Conservation (phyloP, 2,329 filamentous ascomycete genomes). For the Xylariaceae sp. region DNA sequence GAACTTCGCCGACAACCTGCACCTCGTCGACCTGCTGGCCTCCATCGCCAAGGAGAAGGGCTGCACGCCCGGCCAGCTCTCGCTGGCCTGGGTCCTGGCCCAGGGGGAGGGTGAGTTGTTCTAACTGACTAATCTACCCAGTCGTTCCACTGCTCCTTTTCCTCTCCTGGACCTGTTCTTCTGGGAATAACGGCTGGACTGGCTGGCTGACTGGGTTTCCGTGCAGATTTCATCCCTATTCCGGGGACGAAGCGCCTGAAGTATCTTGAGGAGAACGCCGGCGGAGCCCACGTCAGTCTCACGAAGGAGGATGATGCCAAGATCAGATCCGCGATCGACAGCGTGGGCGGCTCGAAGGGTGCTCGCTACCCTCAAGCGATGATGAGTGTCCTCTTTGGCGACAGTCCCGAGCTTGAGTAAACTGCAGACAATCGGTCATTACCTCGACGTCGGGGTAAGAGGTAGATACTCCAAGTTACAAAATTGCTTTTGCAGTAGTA, state of each 20-base stretch:
- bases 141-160: too few species aligned
- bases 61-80: conserved; percentile 42
- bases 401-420: conserved; percentile 14
- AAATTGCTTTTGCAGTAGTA: too few species aligned
- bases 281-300: conserved; percentile 24
- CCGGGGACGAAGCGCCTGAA: conserved; percentile 27
- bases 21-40: conserved; percentile 20
- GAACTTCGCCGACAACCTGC: conserved; percentile 43
- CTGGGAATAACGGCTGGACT: neutral
- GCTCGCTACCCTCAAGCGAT: conserved; percentile 9
- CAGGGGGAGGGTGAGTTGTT: conserved; percentile 31
- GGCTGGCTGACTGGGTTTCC: conserved; percentile 37
- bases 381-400: conserved; percentile 9
- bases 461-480: too few species aligned
- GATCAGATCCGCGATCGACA: conserved; percentile 29
- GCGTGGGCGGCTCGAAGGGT: conserved; percentile 14
- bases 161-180: neutral
- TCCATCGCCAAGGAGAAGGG: conserved; percentile 24
- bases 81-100: conserved; percentile 45
- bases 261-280: conserved; percentile 26
- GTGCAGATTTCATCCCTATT: conserved; percentile 37
- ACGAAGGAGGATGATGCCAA: conserved; percentile 27
- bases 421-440: too few species aligned
- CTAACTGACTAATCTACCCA: too few species aligned
- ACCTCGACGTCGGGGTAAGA: too few species aligned